Evolutionary conservation across 768 basidiomycete species (phyloP), one percentile per base, ranked within the genome.

Genomic region (Tricholoma sp.): DNA sequence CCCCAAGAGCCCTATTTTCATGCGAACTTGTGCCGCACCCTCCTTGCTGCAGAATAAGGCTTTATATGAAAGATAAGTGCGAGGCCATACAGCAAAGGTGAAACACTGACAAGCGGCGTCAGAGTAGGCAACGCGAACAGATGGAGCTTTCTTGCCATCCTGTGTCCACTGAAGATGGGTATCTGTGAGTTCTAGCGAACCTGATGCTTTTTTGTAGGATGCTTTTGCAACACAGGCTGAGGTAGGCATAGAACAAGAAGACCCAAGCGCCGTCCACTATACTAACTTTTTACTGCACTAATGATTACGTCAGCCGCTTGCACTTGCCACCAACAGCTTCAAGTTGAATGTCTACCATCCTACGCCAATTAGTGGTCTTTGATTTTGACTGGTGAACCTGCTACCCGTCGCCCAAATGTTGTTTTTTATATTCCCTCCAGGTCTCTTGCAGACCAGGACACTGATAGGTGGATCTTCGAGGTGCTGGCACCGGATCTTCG

Each of bases 391-490:
- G 95, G 96, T 89, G 61, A 61, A 69, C 66, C 45, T 27, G 34
- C 14, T 14, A 27, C 14, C 7, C 24, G 31, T 31, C 21, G 31
- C 14, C 31, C 9, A 12, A 4, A 6, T 9, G 45, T 24, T 11
- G n/a, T n/a, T 35, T 51, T 61, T 60, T 27, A 65, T 24, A 46
- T 58, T 53, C 24, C 18, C 12, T 16, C 35, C 63, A 93, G 90
- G 90, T 93, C 91, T 34, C 81, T 91, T 73, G 85, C 86, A 55
- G 96, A 99, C 74, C 95, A 98, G 75, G 97, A 99, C 75, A 88
- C 94, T 0, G 97, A 98, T 72, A 79, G 94, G 72, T 99, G 89
- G 83, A 76, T 94, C 58, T 86, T 92, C 61, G 92, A 95, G 69
- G 92, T 96, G 57, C 81, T 94, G 32, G 89, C 86, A 0, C 87